Conservation (phyloP, 1,284 basidiomycete species). For the Neolentinus lepideus region DNA sequence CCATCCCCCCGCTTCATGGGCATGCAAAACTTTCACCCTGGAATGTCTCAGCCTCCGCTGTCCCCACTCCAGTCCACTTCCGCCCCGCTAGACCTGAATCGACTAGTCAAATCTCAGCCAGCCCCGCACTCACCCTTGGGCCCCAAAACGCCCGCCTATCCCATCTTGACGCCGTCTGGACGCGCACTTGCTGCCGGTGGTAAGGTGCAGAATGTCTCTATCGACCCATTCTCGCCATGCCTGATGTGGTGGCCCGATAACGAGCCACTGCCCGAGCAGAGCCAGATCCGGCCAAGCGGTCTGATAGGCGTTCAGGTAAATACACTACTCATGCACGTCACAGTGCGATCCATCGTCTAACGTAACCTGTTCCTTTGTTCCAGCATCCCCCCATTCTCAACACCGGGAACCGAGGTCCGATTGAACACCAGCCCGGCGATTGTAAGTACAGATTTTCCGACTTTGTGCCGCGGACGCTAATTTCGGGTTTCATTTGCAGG, state of each 20-base stretch:
- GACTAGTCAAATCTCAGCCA: neutral
- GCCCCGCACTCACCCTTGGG: slow-evolving; percentile 8
- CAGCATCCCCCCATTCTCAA: slow-evolving; percentile 82
- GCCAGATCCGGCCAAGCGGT: slow-evolving; percentile 61
- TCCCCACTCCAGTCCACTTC: neutral
- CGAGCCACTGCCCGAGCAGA: slow-evolving; percentile 67
- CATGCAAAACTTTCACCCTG: slow-evolving; percentile 3
- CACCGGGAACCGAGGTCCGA: slow-evolving; percentile 83
- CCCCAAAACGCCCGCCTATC: slow-evolving; percentile 36
- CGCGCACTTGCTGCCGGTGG: slow-evolving; percentile 66
- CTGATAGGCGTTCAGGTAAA: slow-evolving; percentile 44
- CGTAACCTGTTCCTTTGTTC: slow-evolving; percentile 2
- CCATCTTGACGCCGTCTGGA: slow-evolving; percentile 72
- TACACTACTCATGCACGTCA: slow-evolving; percentile 15
- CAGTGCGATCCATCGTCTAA: neutral
- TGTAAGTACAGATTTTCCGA: slow-evolving; percentile 27
- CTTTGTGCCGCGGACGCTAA: neutral
- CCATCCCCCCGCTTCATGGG: slow-evolving; percentile 3
- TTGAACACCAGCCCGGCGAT: slow-evolving; percentile 83
- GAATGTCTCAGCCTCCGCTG: neutral
- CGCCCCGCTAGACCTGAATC: neutral
- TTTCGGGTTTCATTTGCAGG: neutral
- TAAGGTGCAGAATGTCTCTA: slow-evolving; percentile 68
- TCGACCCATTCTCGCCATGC: slow-evolving; percentile 60
- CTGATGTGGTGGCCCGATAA: slow-evolving; percentile 86